Evolutionary conservation across 305 asterid species (phyloP).

Genomic region (Fraxinus paxiana): DNA sequence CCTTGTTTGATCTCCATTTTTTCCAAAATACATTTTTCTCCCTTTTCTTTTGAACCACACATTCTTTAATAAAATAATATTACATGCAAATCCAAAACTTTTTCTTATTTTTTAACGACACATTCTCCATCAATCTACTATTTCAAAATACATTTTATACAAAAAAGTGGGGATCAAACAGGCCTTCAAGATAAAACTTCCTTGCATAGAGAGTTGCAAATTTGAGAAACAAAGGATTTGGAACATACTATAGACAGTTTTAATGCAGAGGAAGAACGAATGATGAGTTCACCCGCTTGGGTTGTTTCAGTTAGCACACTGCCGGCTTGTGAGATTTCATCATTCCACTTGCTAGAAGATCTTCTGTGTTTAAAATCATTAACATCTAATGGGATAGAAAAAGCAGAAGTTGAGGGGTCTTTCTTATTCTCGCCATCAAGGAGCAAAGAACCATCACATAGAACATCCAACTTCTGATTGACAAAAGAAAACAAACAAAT

Average conservation of each 20-base stretch:
- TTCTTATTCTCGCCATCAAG: constrained; percentile 55
- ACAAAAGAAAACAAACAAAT: constrained; percentile 25
- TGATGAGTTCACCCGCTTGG: constrained; percentile 73
- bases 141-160: no score
- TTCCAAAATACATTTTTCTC: no score
- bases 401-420: constrained; percentile 52
- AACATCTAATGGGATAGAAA: constrained; percentile 39
- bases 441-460: constrained; percentile 53
- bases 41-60: no score
- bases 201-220: neutral
- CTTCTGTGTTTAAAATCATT: constrained; percentile 56
- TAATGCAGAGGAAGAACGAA: constrained; percentile 62
- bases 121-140: no score
- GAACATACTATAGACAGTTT: constrained; percentile 66
- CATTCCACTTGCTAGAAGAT: constrained; percentile 83
- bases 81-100: no score
- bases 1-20: no score
- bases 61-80: no score
- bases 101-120: no score
- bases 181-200: constrained; percentile 11
- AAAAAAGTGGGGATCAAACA: no score
- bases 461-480: constrained; percentile 67
- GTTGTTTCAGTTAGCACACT: constrained; percentile 74
- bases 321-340: constrained; percentile 77
- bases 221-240: constrained; percentile 25